A percentile compares a stretch with the other conserved stretches of the same genome.
phyloP scores from a whole-genome alignment of 345 rosid genomes.

The Populus euphratica region DNA sequence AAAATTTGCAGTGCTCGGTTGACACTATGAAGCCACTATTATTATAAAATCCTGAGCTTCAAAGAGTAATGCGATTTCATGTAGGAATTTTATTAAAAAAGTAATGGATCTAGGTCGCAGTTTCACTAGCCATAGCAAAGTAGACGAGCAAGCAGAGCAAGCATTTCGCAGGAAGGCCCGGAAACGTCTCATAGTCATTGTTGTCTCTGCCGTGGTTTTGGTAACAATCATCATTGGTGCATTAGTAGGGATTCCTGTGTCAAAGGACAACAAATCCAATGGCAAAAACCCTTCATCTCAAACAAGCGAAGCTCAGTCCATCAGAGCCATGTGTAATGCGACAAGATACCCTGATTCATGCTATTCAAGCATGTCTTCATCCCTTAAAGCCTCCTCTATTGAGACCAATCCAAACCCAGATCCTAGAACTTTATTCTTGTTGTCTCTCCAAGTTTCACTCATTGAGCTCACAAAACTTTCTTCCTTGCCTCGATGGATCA shows the following conservation, averaged over 20 bases:
- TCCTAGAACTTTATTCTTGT: conserved; percentile 51
- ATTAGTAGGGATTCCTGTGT: conserved; percentile 5
- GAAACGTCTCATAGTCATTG: conserved; percentile 17
- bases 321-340: conserved; percentile 24
- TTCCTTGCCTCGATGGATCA: conserved; percentile 28
- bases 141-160: conserved; percentile 19
- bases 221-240: conserved; percentile 2
- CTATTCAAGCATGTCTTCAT: conserved; percentile 22
- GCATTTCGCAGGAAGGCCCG: conserved; percentile 19
- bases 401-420: not conserved
- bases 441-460: conserved; percentile 50
- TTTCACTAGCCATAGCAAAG: conserved; percentile 18
- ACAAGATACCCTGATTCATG: conserved; percentile 31
- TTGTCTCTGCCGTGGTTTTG: conserved; percentile 12
- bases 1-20: too few relatives aligned
- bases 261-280: not conserved
- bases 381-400: conserved; percentile 18
- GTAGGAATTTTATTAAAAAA: not conserved
- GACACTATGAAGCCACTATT: too few relatives aligned
- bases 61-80: not conserved
- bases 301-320: not conserved
- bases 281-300: not conserved
- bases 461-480: conserved; percentile 40
- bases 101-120: conserved; percentile 10
- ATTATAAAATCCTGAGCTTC: not conserved